Percentiles rank a stretch among this genome's conserved stretches.
phyloP scores from a whole-genome alignment of 495 filamentous ascomycete genomes.

The Penicillium steckii region DNA sequence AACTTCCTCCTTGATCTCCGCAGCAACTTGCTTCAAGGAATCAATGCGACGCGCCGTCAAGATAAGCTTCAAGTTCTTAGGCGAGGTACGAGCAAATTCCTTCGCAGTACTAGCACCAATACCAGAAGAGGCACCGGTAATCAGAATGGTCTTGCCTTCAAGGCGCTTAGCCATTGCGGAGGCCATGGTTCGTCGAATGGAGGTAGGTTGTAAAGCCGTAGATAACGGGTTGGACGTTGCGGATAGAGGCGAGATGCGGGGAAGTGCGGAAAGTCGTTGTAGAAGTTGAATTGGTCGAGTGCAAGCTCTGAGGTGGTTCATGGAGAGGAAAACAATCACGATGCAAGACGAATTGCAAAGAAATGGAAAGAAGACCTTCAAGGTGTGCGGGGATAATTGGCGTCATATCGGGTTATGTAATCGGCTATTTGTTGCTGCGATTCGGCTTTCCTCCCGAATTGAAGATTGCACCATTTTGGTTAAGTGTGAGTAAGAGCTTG shows the following conservation, averaged over 20 bases:
- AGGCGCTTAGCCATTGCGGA: conserved; percentile 81
- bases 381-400: conserved; percentile 26
- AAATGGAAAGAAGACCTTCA: conserved; percentile 17
- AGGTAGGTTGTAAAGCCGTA: conserved; percentile 20
- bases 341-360: conserved; percentile 9
- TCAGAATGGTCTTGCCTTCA: conserved; percentile 86
- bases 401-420: conserved; percentile 24
- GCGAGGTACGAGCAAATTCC: conserved; percentile 88
- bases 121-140: conserved; percentile 92
- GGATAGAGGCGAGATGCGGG: conserved; percentile 19
- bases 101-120: conserved; percentile 84
- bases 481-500: too few relatives aligned
- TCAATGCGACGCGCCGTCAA: conserved; percentile 85
- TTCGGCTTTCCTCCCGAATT: conserved; percentile 9
- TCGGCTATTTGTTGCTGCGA: conserved; percentile 8
- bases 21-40: conserved; percentile 69
- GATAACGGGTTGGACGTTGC: conserved; percentile 18
- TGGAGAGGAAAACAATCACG: conserved; percentile 16
- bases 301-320: conserved; percentile 31
- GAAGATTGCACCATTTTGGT: too few relatives aligned
- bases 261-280: conserved; percentile 16
- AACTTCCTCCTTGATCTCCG: conserved; percentile 74
- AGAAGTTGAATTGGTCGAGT: conserved; percentile 30
- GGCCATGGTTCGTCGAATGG: conserved; percentile 59
- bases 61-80: conserved; percentile 77